These are phyloP conservation scores for Hsuehochloa calcarea DNA, from an alignment of 176 grass and related monocot genomes.

Conservation along the genomic window DNA sequence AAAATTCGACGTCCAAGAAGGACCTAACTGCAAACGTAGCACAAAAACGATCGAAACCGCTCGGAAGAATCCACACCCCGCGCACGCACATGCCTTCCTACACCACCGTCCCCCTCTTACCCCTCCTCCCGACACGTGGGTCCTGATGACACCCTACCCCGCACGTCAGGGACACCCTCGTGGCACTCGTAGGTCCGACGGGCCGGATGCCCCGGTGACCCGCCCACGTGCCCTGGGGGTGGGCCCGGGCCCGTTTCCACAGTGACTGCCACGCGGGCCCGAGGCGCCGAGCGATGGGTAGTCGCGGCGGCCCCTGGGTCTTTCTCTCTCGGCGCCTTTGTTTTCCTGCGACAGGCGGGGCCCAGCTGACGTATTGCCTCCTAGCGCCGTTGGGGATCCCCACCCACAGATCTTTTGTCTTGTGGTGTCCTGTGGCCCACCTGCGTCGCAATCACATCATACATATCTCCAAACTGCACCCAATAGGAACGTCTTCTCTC, in stretches of 20 bases:
- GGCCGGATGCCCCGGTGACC: neutral
- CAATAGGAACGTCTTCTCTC: neutral
- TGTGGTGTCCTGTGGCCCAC: neutral
- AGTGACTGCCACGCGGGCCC: neutral
- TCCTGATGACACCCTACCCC: fast-evolving
- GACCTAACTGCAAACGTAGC: neutral
- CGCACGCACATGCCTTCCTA: neutral
- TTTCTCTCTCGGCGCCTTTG: neutral
- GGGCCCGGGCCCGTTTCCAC: too few species aligned
- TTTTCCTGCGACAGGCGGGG: neutral
- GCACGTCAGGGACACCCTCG: neutral
- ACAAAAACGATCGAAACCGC: neutral
- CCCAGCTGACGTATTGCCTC: neutral
- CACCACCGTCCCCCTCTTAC: fast-evolving
- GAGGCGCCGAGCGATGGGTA: neutral
- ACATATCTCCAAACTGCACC: neutral
- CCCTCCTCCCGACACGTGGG: neutral
- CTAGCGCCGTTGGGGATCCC: neutral
- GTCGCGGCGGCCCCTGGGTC: conserved; percentile 9
- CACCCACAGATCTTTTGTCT: neutral
- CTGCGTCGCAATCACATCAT: neutral
- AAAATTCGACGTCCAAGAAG: neutral
- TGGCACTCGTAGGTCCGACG: neutral
- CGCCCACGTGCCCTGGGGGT: too few species aligned
- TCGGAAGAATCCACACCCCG: neutral